A percentile compares a stretch with the other conserved stretches of the same genome.
Conservation (phyloP, 2,329 filamentous ascomycete species). For the Dothistroma pini region DNA sequence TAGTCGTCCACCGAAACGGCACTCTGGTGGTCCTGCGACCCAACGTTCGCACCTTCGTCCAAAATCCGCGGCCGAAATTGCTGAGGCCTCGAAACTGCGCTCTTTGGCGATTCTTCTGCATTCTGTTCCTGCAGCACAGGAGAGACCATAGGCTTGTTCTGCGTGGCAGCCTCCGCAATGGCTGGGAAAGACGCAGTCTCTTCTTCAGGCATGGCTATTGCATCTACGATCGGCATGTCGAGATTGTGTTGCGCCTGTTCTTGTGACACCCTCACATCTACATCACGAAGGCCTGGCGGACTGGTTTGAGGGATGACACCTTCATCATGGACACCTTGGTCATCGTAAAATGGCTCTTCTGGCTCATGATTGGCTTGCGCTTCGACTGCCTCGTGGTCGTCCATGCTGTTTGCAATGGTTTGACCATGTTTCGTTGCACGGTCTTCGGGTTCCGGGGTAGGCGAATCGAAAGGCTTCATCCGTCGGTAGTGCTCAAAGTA, state of each 20-base stretch:
- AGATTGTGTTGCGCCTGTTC: not conserved
- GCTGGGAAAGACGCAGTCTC: not conserved
- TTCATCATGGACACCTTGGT: not conserved
- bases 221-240: not conserved
- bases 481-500: conserved; percentile 31
- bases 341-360: not conserved
- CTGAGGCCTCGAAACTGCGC: not conserved
- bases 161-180: not conserved
- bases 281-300: not conserved
- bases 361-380: not conserved
- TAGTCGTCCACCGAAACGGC: not conserved
- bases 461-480: conserved; percentile 26
- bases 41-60: not conserved
- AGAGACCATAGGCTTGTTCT: not conserved
- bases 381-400: not conserved
- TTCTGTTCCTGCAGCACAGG: not conserved
- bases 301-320: not conserved
- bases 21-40: not conserved
- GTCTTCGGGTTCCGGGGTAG: conserved; percentile 13
- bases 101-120: not conserved
- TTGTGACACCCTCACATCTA: not conserved
- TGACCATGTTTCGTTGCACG: not conserved
- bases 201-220: not conserved
- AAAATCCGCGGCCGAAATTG: not conserved
- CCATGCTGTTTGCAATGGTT: not conserved